Evolutionary conservation across 2,329 filamentous ascomycete genomes (phyloP), one percentile per base, ranked within the genome.

Genomic region (Dactylonectria estremocensis): DNA sequence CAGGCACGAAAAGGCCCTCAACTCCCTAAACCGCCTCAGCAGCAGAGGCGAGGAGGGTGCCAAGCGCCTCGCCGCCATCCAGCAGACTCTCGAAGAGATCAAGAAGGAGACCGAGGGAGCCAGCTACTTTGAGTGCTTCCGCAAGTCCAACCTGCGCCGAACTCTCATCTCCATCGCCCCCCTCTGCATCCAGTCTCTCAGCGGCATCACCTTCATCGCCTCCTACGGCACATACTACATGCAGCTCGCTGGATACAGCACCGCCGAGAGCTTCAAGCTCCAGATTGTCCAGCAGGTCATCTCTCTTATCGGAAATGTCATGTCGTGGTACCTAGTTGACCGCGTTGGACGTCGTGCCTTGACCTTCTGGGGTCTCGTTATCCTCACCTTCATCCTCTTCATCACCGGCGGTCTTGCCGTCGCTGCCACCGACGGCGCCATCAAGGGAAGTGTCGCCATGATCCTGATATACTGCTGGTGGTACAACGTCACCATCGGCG

Each of bases 221-320:
- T 70, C 73, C 7, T 84, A 84, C 66, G 74, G 74, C n/a, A 83
- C 82, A 2, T 84, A 84, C 72, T 84, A 84, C 69, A 74, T 80
- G 54, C 79, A 85, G 64, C 74, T 84, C 2, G 82, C 83, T 10
- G 83, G 83, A 9, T 83, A 80, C 68, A 77, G 75, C 48, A 80
- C 78, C 0, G 57, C 68, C 2, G 77, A 74, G 64, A 79, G 76
- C 60, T 84, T 83, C 73, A 79, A 74, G 58, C 73, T 84, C 1
- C 78, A 82, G 57, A 84, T 83, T 50, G 75, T 77, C 10, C 81
- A 83, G 67, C 82, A 83, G 54, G 76, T 79, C 2, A 64, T 81
- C 6, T 83, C 79, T 1, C 75, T 83, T 16, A 46, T 80, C 5
- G 83, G 83, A 22, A 84, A 83, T 59, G 68, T 84, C 58, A 79